A percentile compares a stretch with the other conserved stretches of the same genome.
Conservation (phyloP, 1,284 basidiomycete genomes). For the Volvariella volvacea region DNA sequence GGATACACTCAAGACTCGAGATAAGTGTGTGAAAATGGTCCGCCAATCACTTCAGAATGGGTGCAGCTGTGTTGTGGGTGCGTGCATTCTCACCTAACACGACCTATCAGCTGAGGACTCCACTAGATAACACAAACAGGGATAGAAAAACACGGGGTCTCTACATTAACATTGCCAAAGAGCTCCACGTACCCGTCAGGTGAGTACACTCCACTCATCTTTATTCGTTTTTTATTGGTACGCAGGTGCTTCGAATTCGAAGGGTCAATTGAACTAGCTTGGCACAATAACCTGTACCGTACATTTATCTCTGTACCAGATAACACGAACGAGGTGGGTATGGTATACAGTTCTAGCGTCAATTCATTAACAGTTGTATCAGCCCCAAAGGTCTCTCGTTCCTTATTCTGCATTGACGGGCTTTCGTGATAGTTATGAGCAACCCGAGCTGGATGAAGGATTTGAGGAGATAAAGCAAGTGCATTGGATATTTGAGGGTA, state of each 20-base stretch:
- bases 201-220: constrained; percentile 18
- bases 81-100: constrained; percentile 12
- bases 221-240: constrained; percentile 2
- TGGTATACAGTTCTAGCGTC: background rate
- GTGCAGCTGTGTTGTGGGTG: constrained; percentile 73
- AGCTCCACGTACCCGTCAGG: constrained; percentile 50
- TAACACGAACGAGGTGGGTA: constrained; percentile 25
- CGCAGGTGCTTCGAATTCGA: constrained; percentile 71
- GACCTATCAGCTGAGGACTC: background rate
- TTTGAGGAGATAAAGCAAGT: constrained; percentile 71
- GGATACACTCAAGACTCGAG: constrained; percentile 68
- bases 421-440: constrained; percentile 61
- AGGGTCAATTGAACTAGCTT: constrained; percentile 69
- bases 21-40: constrained; percentile 69
- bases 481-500: constrained; percentile 76
- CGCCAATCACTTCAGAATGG: constrained; percentile 49
- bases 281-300: constrained; percentile 88
- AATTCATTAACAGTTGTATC: constrained; percentile 2
- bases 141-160: constrained; percentile 58
- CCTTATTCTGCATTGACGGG: constrained; percentile 59
- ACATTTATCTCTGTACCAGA: constrained; percentile 33
- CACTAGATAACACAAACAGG: constrained; percentile 82
- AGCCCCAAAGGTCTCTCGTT: constrained; percentile 50
- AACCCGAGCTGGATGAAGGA: constrained; percentile 63
- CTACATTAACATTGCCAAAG: constrained; percentile 64